Evolutionary conservation across 148 eudicot species (phyloP), one percentile per base, ranked within the genome.

Genomic region (Silene latifolia): DNA sequence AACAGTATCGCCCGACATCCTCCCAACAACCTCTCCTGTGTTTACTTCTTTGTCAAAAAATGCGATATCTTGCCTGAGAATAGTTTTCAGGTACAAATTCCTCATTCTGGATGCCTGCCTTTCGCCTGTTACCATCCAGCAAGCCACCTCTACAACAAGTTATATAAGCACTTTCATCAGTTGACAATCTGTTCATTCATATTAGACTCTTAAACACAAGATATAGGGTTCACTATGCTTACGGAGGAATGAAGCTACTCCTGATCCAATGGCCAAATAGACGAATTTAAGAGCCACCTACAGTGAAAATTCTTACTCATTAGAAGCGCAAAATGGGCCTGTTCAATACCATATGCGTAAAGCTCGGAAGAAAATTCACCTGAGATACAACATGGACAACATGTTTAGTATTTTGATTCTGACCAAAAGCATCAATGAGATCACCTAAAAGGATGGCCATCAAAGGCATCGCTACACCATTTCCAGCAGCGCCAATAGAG

Each of bases 41-140:
- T 83, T 89, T 10, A 89, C 85, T 83, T 90, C 96, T 76, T 78
- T 87, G 80, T 90, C 96, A 71, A 88, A 90, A 84, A 90, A 90
- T 7, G 88, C 77, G 42, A 90, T 71, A 74, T 90, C 96, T 84
- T 90, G 96, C 66, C 90, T 78, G 46, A 90, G 80, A 21, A 90
- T 90, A 39, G 89, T 82, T 80, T 81, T 87, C 67, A 90, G 56
- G 81, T 90, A 90, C 29, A 90, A 83, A 44, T 79, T 87, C 47
- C 92, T 83, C 53, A 90, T 88, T 39, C 92, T 74, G 61, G 92
- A 86, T 60, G 92, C 90, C 64, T 90, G 96, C 72, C 90, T 86
- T 76, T 90, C 96, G 25, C 96, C 92, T 2, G 96, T 87, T 74
- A 88, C 81, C 92, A 88, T 88, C 96, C 96, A 90, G 68, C 88